A percentile compares a stretch with the other conserved stretches of the same genome.
These are phyloP conservation scores for Geranomyces variabilis DNA, from an alignment of 192 early-diverging fungal species.

Conservation along the genomic window DNA sequence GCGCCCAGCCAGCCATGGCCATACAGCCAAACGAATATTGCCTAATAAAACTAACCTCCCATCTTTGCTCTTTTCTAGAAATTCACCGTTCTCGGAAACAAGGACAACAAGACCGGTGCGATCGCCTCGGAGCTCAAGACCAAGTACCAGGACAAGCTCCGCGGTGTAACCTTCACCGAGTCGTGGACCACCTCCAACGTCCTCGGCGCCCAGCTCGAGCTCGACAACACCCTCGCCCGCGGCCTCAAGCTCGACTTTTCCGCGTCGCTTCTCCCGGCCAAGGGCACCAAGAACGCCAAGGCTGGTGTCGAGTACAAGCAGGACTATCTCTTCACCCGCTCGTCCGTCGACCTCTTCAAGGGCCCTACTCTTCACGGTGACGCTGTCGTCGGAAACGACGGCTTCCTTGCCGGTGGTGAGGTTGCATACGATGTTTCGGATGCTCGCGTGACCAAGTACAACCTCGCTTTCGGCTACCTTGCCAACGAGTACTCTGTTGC, in stretches of 20 bases:
- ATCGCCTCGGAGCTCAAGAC: constrained; percentile 97
- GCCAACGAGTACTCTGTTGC: constrained; percentile 86
- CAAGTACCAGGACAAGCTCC: constrained; percentile 94
- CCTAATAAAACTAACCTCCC: too few relatives aligned
- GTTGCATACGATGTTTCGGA: constrained; percentile 91
- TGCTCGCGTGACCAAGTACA: constrained; percentile 87
- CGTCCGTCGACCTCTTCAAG: constrained; percentile 92
- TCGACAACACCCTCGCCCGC: constrained; percentile 91
- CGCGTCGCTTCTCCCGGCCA: constrained; percentile 81
- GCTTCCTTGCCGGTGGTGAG: constrained; percentile 90
- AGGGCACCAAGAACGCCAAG: constrained; percentile 79
- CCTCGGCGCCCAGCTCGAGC: constrained; percentile 88
- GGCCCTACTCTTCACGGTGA: constrained; percentile 89
- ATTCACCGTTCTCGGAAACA: constrained; percentile 92
- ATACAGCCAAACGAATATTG: too few relatives aligned
- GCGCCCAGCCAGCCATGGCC: too few relatives aligned
- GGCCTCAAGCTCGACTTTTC: constrained; percentile 94
- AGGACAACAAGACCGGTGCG: constrained; percentile 93
- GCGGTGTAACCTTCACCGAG: constrained; percentile 94
- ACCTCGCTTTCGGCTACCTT: constrained; percentile 83
- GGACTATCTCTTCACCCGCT: constrained; percentile 86
- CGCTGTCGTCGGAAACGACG: constrained; percentile 85
- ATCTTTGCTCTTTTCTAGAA: constrained; percentile 63
- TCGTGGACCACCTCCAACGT: constrained; percentile 96
- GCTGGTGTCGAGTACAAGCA: constrained; percentile 94